Percentiles rank a stretch among this genome's conserved stretches.
Conservation (phyloP, 129 eudicot species). For the Lonicera japonica region DNA sequence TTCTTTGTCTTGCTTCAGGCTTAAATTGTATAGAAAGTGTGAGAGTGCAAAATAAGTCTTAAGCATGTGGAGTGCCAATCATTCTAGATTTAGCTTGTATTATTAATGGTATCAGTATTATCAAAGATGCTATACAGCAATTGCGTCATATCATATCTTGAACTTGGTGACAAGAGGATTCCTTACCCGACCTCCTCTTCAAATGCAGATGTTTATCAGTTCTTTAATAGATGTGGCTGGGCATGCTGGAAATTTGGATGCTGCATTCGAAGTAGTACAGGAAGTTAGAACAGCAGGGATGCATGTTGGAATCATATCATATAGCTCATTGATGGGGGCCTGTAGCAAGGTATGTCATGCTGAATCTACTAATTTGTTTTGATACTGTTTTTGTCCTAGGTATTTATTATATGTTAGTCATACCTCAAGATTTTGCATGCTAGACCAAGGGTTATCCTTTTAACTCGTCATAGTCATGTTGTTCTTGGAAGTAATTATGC, state of each 20-base stretch:
- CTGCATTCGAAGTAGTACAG: constrained; percentile 74
- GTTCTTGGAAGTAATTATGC: not conserved
- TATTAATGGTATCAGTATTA: not conserved
- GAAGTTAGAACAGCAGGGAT: constrained; percentile 58
- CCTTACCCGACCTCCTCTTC: constrained; percentile 6
- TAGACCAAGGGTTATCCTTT: not conserved
- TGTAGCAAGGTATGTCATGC: constrained; percentile 77
- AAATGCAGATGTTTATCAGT: constrained; percentile 84
- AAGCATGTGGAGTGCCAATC: too few species aligned
- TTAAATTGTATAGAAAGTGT: too few species aligned
- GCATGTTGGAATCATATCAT: constrained; percentile 66
- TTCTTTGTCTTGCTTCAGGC: too few species aligned
- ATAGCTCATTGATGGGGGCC: constrained; percentile 98
- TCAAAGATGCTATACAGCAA: too few species aligned
- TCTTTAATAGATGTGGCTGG: constrained; percentile 96
- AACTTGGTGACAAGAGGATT: not conserved
- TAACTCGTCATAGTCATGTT: not conserved
- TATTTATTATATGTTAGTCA: not conserved
- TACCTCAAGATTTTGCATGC: not conserved
- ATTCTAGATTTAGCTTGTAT: too few species aligned
- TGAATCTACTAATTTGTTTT: not conserved
- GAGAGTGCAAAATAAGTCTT: too few species aligned
- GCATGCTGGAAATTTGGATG: constrained; percentile 86
- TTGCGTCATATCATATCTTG: not conserved
- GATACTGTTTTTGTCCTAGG: not conserved